Evolutionary conservation across 75 land plant species (phyloP).

Genomic region (Selaginella tamariscina): DNA sequence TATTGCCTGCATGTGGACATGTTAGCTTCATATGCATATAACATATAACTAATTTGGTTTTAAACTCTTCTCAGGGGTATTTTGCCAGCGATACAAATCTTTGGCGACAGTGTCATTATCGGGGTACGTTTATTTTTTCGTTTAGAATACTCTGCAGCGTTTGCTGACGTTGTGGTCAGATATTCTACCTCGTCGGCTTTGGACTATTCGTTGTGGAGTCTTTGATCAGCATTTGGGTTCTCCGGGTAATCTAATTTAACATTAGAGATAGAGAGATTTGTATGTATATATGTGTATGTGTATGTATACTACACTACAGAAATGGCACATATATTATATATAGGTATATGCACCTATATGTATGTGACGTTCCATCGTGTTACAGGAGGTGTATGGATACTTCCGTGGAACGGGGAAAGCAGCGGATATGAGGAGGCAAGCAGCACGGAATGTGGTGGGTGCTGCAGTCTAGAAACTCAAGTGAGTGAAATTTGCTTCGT

Average conservation of each 20-base stretch:
- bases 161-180: slow-evolving; percentile 27
- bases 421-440: neutral
- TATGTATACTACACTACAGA: no score
- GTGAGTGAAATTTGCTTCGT: neutral
- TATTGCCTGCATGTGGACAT: neutral
- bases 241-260: slow-evolving; percentile 35
- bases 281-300: no score
- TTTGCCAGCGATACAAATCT: slow-evolving; percentile 54
- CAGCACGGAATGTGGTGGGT: neutral
- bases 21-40: neutral
- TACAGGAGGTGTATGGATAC: neutral
- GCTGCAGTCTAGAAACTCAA: neutral
- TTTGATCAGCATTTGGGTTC: slow-evolving; percentile 60
- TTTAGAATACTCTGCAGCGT: neutral
- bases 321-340: no score
- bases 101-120: slow-evolving; percentile 38
- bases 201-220: slow-evolving; percentile 47
- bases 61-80: slow-evolving; percentile 51
- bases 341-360: no score
- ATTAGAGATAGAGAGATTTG: no score
- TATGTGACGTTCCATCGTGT: neutral
- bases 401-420: neutral
- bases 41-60: neutral
- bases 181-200: slow-evolving; percentile 64
- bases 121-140: slow-evolving; percentile 49